A percentile compares a stretch with the other conserved stretches of the same genome.
Conservation (phyloP, 148 eudicot species). For the Arbutus unedo region DNA sequence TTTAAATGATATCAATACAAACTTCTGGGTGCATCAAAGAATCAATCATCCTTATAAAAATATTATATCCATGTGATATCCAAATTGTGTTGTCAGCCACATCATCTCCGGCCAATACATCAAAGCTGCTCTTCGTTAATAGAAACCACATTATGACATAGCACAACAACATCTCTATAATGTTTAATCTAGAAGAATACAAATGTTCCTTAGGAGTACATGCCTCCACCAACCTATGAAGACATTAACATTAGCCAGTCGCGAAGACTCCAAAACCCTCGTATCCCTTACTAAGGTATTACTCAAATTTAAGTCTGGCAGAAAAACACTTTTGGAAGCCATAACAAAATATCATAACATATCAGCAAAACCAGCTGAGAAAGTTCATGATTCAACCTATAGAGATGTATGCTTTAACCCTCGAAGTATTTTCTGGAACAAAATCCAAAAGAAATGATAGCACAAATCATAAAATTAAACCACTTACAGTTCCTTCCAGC, state of each 20-base stretch:
- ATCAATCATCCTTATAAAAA: background rate
- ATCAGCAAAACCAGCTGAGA: background rate
- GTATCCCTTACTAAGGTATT: background rate
- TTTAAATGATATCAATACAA: background rate
- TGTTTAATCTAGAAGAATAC: background rate
- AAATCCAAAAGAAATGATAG: background rate
- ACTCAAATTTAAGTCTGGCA: background rate
- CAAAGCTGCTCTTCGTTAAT: slow-evolving; percentile 1
- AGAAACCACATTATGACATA: background rate
- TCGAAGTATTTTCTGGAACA: background rate
- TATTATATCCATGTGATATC: background rate
- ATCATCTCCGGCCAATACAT: background rate
- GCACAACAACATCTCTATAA: slow-evolving; percentile 6
- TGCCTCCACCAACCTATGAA: background rate
- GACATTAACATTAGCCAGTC: background rate
- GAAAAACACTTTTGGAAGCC: background rate
- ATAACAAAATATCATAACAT: background rate
- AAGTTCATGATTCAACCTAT: slow-evolving; percentile 1
- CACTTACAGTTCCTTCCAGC: slow-evolving; percentile 96
- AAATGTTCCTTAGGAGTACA: background rate
- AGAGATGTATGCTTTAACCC: background rate
- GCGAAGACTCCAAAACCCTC: background rate
- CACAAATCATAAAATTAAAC: background rate
- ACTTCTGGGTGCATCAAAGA: background rate
- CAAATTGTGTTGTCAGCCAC: background rate